Evolutionary conservation across 306 rosid species (phyloP), one percentile per base, ranked within the genome.

Genomic region (Vachellia collinsii): DNA sequence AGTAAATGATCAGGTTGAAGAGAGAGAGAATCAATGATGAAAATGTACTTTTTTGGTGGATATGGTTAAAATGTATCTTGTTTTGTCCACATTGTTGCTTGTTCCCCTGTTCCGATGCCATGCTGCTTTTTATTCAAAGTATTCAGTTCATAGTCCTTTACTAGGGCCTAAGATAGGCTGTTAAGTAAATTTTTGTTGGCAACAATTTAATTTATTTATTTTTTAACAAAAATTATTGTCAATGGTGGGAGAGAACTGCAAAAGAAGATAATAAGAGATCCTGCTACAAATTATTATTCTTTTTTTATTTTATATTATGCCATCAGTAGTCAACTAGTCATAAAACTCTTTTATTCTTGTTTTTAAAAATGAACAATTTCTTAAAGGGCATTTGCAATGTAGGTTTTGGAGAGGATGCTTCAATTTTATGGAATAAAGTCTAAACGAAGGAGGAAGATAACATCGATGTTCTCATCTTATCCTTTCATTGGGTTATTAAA

Each of bases 381-480:
- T 76, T 72, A 81, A 78, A 66, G 74, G 41, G 70, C 72, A 47
- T 70, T 64, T 64, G 74, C 37, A 81, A 70, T 86, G 90, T 80
- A 95, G 99, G 98, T 91, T 59, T 79, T 95, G 34, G 80, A 86
- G 74, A 84, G 89, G 89, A 91, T 95, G 97, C 82, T 95, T 80
- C 81, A 42, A 39, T 93, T 83, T 84, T 86, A 85, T 86, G 76
- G 53, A 44, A 78, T 67, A n/a, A 79, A 82, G 38, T 56, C 48
- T 22, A 70, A 37, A 42, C 80, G 36, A 14, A 77, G 70, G 72
- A 79, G 25, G 83, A 87, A 20, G 85, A 58, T 29, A 29, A 29
- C 34, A 29, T 29, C 34, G 34, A 29, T 88, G 85, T 85, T 87
- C 72, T 83, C 83, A 4, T 72, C 85, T 43, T 86, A 90, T 86